A percentile compares a stretch with the other conserved stretches of the same genome.
phyloP scores from a whole-genome alignment of 805 yeast genomes.

The Lipomyces japonicus region DNA sequence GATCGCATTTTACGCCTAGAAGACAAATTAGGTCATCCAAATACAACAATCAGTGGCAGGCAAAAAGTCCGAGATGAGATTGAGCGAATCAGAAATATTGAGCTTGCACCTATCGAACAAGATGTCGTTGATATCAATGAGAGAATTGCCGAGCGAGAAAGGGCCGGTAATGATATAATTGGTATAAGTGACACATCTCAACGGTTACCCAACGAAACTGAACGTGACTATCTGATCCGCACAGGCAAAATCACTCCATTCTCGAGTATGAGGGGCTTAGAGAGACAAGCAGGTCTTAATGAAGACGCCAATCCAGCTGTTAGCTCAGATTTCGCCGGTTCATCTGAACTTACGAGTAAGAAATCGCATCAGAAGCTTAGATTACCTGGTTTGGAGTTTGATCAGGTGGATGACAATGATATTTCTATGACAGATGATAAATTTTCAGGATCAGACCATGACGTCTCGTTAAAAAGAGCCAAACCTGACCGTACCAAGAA shows the following conservation, averaged over 20 bases:
- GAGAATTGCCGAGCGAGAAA: constrained; percentile 42
- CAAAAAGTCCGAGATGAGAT: constrained; percentile 55
- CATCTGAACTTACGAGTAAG: constrained; percentile 5
- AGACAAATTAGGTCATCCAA: constrained; percentile 47
- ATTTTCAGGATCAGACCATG: constrained; percentile 33
- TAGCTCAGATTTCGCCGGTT: constrained; percentile 4
- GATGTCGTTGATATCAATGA: constrained; percentile 63
- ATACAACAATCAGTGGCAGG: constrained; percentile 63
- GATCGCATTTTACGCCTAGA: constrained; percentile 48
- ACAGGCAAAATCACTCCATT: constrained; percentile 94
- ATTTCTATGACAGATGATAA: constrained; percentile 30
- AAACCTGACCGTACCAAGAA: constrained; percentile 8
- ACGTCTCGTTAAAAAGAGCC: constrained; percentile 3
- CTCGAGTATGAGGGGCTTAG: constrained; percentile 63
- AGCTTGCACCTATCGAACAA: constrained; percentile 49
- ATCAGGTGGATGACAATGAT: constrained; percentile 8
- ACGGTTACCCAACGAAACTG: constrained; percentile 68
- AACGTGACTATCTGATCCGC: constrained; percentile 73
- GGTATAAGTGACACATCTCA: constrained; percentile 26
- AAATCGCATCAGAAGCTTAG: constrained; percentile 25
- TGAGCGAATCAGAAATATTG: constrained; percentile 44
- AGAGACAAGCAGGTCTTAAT: constrained; percentile 46
- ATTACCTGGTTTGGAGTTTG: constrained; percentile 26
- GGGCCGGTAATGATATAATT: constrained; percentile 14
- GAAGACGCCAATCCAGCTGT: constrained; percentile 31